Evolutionary conservation across 1,139 yeast species (phyloP), one percentile per base, ranked within the genome.

Genomic region (Blastobotrys persicus): DNA sequence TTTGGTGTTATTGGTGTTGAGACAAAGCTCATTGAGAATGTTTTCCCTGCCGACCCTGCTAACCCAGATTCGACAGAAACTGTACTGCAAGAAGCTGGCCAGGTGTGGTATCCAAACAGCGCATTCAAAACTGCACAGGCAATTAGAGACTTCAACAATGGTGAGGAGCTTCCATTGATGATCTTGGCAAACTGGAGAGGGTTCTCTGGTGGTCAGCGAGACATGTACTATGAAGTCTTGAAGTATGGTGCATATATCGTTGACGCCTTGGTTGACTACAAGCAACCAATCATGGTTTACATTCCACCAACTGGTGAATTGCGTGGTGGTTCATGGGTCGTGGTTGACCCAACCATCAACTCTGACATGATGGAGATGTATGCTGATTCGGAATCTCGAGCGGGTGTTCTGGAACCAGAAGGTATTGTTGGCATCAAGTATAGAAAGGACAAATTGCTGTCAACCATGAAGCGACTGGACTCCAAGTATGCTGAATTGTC

Each of bases 261-360:
- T 57, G 98, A 92, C 69, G 97, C 98, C 11, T 78, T 92, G 57
- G 96, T 89, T 61, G 96, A 84, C 63, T 92, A 85, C 79, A 88
- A 88, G 70, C 98, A 91, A 72, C 98, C 98, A 53, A 86, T 92
- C 58, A 84, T 92, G 75, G 88, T 94, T 31, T 92, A 92, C 71
- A 92, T 92, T 68, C 98, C 98, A 50, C 98, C 98, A 54, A 81
- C 86, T 62, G 98, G 98, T 69, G 98, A 92, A 72, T 80, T 94
- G 62, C 88, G 98, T 80, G 98, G 98, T 77, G 98, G 98, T 69
- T 92, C 98, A 28, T 92, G 98, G 98, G 98, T 94, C 52, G 98
- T 92, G 59, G 96, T 92, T 68, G 98, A 92, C 72, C 98, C 98
- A 59, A 88, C 97, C 51, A 92, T 94, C 74, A 92, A 94, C 70